Base-by-base conservation (phyloP, 169 alveolate genomes). In the Eimeria necatrix region DNA sequence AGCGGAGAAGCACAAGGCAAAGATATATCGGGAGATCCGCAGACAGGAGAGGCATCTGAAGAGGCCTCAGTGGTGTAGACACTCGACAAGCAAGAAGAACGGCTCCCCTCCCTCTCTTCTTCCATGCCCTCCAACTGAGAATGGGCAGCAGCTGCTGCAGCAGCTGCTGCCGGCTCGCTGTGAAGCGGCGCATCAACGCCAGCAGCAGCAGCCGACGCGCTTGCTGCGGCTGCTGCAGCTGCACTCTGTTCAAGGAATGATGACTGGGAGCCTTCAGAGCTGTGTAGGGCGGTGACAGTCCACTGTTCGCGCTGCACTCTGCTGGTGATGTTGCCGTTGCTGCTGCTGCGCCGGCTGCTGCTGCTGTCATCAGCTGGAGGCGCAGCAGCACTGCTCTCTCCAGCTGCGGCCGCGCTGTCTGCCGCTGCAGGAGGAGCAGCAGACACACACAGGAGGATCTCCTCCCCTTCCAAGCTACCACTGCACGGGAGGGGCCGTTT, bases 391-490 rank as follows among this genome's bases (percentile, higher is more conserved):
- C 85, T 10, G 61, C 85, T 14, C 24, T 0, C 83, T 1, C 46
- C 41, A 6, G 74, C 74, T 24, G 80, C 46, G 0, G 8, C 80
- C 7, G 26, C 59, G 49, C 59, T 53, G 49, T 16, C 26, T 32
- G 52, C 85, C 41, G 85, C 85, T 7, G 85, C 85, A 32, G 85
- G 16, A 74, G 85, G 59, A 74, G 60, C 60, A 41, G 85, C 85
- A 26, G 85, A 8, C 24, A 22, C 60, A 41, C 4, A 71, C n/a
- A 71, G 24, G 52, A 32, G 48, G 4, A 32, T 32, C 18, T 71
- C 83, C 20, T 71, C 83, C 51, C 53, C 83, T 32, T 71, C 83
- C 7, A 71, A 48, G 24, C 74, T 64, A 8, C 53, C 83, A 18
- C 83, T 48, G 83, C 52, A 24, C 20, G 83, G 83, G 52, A 71